Conservation (phyloP, 2,329 filamentous ascomycete genomes). For the Orbilia quercus region DNA sequence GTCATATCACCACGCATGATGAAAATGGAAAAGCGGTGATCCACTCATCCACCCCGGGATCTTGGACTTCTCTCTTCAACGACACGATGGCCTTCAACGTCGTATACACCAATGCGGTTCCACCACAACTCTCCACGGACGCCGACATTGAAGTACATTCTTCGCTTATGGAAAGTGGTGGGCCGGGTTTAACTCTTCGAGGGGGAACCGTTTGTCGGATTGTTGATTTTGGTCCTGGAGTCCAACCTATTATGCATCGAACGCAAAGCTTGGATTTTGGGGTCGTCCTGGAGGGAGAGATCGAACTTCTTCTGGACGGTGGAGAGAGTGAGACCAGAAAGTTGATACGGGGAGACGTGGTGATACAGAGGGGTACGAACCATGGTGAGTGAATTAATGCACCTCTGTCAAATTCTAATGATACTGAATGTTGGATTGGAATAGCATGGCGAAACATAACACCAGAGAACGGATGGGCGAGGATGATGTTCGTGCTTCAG, state of each 20-base stretch:
- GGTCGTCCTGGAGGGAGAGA: constrained; percentile 68
- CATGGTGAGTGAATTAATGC: constrained; percentile 64
- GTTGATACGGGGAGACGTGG: constrained; percentile 68
- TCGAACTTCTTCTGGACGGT: constrained; percentile 69
- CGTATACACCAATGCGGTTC: constrained; percentile 64
- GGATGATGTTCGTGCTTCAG: too few species aligned
- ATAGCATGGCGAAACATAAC: too few species aligned
- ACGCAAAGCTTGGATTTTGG: constrained; percentile 70
- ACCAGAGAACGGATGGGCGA: too few species aligned
- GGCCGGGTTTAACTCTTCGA: constrained; percentile 54
- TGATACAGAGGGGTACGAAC: constrained; percentile 69
- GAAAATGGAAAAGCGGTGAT: constrained; percentile 62
- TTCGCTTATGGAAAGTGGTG: constrained; percentile 54
- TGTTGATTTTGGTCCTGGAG: constrained; percentile 67
- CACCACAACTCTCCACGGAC: constrained; percentile 62
- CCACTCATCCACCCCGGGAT: constrained; percentile 59
- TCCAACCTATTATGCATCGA: constrained; percentile 67
- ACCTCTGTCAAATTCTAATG: too few species aligned
- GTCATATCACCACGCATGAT: constrained; percentile 63
- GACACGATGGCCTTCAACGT: constrained; percentile 63
- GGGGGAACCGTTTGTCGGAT: constrained; percentile 65
- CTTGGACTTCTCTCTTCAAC: constrained; percentile 60
- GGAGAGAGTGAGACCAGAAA: constrained; percentile 64
- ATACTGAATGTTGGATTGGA: too few species aligned
- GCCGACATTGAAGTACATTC: constrained; percentile 62